Conservation (phyloP, 306 rosid species). For the Vicia faba region DNA sequence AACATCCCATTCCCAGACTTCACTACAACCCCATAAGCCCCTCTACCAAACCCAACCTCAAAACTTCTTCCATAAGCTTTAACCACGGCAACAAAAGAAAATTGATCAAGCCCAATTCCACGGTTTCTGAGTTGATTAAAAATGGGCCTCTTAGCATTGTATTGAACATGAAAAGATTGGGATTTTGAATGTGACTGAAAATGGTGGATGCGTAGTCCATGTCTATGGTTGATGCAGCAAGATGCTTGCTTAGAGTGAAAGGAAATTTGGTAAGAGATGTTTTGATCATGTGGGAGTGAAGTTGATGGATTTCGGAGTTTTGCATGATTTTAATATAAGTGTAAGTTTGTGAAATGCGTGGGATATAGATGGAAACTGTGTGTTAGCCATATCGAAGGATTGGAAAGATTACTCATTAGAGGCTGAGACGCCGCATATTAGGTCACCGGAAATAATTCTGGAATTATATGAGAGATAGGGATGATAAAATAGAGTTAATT, state of each 20-base stretch:
- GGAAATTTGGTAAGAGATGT: neutral
- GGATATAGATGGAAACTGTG: slow-evolving; percentile 18
- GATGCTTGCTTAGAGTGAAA: too few relatives aligned
- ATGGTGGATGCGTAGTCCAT: neutral
- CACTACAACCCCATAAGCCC: slow-evolving; percentile 61
- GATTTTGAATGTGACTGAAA: slow-evolving; percentile 52
- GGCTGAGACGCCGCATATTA: too few relatives aligned
- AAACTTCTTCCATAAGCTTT: slow-evolving; percentile 60
- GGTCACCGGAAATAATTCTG: too few relatives aligned
- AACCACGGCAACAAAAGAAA: slow-evolving; percentile 54
- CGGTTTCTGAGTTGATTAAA: slow-evolving; percentile 54
- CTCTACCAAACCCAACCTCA: slow-evolving; percentile 50
- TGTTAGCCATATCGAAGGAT: too few relatives aligned
- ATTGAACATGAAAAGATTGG: slow-evolving; percentile 71
- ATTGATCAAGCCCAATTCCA: slow-evolving; percentile 47
- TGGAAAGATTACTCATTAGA: too few relatives aligned
- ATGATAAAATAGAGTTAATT: too few relatives aligned
- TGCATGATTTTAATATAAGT: slow-evolving; percentile 52
- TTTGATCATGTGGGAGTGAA: slow-evolving; percentile 61
- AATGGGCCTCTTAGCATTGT: slow-evolving; percentile 66
- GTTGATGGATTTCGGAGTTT: slow-evolving; percentile 49
- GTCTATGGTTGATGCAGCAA: too few relatives aligned
- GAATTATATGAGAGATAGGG: too few relatives aligned
- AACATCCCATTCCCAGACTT: slow-evolving; percentile 58
- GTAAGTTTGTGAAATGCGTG: slow-evolving; percentile 29